Evolutionary conservation across 2,329 filamentous ascomycete species (phyloP), one percentile per base, ranked within the genome.

Genomic region (Talaromyces sp.): DNA sequence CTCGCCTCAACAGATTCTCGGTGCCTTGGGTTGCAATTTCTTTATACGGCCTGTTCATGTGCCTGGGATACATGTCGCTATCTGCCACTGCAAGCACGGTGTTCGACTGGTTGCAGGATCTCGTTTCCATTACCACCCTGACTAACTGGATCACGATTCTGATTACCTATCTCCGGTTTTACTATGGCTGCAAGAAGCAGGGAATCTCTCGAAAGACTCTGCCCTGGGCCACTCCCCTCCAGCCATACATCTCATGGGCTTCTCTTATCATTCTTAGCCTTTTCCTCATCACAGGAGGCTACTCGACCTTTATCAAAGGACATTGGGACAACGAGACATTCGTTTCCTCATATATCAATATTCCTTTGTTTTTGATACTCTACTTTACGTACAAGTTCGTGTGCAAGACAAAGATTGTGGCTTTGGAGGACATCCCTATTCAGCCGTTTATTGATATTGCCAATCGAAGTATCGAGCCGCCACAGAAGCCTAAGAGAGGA

Each of bases 71-170:
- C 78, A 82, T 92, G 67, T 90, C 91, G 75, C 79, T 91, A 15
- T 65, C 63, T n/a, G 34, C 31, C n/a, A 61, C 63, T 85, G 88
- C 87, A 47, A 81, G 80, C 5, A 78, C 82, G 4, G 89, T 90
- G 25, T 92, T 92, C 77, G 82, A 85, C 80, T 92, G 89, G 89
- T 81, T 92, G 53, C 82, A 91, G 70, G 90, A 90, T 78, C 87
- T 92, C 69, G 87, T 84, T 11, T 85, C 87, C 60, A 87, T 89
- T 10, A 87, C 87, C 4, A 89, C 88, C 5, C 87, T 91, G 74
- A 89, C 91, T 69, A 86, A 84, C 49, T 92, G 90, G 89, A 82
- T 85, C 5, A 54, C 38, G 2, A 66, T 66, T 22, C 25, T 29
- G 22, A n/a, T 63, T n/a, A 56, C 53, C 15, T 66, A 66, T 54